phyloP scores from a whole-genome alignment of 2,329 filamentous ascomycete species.

The Penicillium sp. region DNA sequence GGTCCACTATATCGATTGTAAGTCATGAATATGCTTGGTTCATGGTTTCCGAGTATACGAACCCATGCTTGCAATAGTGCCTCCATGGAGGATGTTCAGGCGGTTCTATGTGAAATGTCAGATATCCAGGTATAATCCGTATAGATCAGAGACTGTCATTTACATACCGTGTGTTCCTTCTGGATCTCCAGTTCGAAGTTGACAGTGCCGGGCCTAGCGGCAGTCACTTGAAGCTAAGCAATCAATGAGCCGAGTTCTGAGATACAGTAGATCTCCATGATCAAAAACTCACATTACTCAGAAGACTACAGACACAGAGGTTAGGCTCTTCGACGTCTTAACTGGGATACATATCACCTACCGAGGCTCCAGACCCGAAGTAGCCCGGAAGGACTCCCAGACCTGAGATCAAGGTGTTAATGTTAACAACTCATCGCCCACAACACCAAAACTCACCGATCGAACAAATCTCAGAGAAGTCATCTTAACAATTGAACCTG shows the following conservation, averaged over 20 bases:
- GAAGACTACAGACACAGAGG: slow-evolving; percentile 19
- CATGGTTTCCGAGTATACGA: slow-evolving; percentile 12
- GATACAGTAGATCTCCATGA: background rate
- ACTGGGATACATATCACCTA: slow-evolving; percentile 42
- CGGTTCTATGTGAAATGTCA: slow-evolving; percentile 49
- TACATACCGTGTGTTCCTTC: slow-evolving; percentile 58
- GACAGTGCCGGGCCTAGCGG: slow-evolving; percentile 56
- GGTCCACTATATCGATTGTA: slow-evolving; percentile 47
- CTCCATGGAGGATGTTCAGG: slow-evolving; percentile 61
- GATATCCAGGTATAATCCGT: background rate
- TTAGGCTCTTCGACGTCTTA: background rate
- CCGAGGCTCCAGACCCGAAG: slow-evolving; percentile 86
- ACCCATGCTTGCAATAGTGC: slow-evolving; percentile 60
- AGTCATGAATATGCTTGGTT: background rate
- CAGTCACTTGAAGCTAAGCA: slow-evolving; percentile 55
- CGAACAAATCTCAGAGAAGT: slow-evolving; percentile 58
- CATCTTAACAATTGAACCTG: slow-evolving; percentile 33
- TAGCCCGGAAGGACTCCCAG: slow-evolving; percentile 75
- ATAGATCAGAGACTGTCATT: background rate
- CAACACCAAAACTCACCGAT: slow-evolving; percentile 48
- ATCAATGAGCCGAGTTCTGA: slow-evolving; percentile 1
- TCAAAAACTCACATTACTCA: slow-evolving; percentile 39
- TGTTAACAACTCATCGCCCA: slow-evolving; percentile 13
- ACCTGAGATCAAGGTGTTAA: slow-evolving; percentile 52
- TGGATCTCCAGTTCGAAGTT: slow-evolving; percentile 61